Percentiles rank a stretch among this genome's conserved stretches.
phyloP scores from a whole-genome alignment of 2,329 filamentous ascomycete species.

The Zymoseptoria tritici region DNA sequence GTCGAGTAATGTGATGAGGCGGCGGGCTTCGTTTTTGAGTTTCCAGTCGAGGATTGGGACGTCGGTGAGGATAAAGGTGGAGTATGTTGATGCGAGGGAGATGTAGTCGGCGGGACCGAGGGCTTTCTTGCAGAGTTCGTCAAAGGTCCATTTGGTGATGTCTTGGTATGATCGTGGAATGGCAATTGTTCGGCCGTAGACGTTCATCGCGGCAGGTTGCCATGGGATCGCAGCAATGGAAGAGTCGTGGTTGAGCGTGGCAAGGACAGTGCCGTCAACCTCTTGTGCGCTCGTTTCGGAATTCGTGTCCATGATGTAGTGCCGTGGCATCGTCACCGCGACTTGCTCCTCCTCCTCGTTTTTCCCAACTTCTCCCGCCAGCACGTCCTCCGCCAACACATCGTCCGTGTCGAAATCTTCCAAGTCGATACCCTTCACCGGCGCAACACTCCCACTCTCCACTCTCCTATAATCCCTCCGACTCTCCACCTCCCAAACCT shows the following conservation, averaged over 20 bases:
- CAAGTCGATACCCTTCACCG: conserved; percentile 11
- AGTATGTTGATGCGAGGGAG: conserved; percentile 69
- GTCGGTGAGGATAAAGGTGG: conserved; percentile 66
- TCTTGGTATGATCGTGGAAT: conserved; percentile 54
- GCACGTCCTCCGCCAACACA: neutral
- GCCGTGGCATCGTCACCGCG: conserved; percentile 10
- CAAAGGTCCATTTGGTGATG: conserved; percentile 59
- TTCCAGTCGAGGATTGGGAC: conserved; percentile 60
- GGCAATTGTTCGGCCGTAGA: conserved; percentile 58
- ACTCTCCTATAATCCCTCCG: conserved; percentile 60
- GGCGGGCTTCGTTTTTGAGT: conserved; percentile 72
- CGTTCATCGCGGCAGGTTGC: conserved; percentile 38
- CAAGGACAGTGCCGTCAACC: neutral
- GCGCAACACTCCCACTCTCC: conserved; percentile 36
- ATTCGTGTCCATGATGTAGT: conserved; percentile 10
- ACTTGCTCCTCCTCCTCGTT: neutral
- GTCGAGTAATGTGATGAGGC: conserved; percentile 67
- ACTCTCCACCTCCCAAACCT: conserved; percentile 78
- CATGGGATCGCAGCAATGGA: conserved; percentile 29
- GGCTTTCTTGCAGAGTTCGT: conserved; percentile 54
- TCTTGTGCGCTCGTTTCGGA: neutral
- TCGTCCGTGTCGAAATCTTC: conserved; percentile 16
- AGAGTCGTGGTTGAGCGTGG: neutral
- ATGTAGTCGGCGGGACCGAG: conserved; percentile 79
- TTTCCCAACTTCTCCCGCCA: conserved; percentile 1